Percentiles rank a stretch among this genome's conserved stretches.
phyloP scores from a whole-genome alignment of 2,329 filamentous ascomycete species.

The Lecanoromycetidae sp. region DNA sequence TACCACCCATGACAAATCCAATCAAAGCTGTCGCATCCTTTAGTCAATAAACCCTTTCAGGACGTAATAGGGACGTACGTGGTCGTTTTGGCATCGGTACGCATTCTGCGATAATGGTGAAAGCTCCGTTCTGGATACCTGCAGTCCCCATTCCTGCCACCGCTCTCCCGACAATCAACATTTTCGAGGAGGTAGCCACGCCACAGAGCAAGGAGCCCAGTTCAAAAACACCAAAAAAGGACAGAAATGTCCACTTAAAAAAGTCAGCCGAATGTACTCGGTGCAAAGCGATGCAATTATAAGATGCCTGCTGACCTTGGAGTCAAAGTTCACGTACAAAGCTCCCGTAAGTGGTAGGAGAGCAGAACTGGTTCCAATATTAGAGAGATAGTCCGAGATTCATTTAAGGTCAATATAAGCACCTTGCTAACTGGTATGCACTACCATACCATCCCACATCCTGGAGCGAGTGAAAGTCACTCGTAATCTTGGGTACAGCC shows the following conservation, averaged over 20 bases:
- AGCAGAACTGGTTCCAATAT: constrained; percentile 26
- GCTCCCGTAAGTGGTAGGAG: constrained; percentile 9
- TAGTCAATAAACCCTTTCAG: constrained; percentile 24
- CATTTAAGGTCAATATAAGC: constrained; percentile 9
- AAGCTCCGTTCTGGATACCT: constrained; percentile 23
- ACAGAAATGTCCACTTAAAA: constrained; percentile 20
- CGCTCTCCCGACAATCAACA: constrained; percentile 22
- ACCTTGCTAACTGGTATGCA: constrained; percentile 18
- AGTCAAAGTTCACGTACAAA: constrained; percentile 5
- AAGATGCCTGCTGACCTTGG: constrained; percentile 7
- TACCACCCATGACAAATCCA: constrained; percentile 20
- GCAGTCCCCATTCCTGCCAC: constrained; percentile 23
- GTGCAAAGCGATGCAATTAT: background rate
- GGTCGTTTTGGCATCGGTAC: constrained; percentile 22
- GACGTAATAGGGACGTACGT: constrained; percentile 13
- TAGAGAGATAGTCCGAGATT: constrained; percentile 35
- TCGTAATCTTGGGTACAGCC: constrained; percentile 20
- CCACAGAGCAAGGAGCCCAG: constrained; percentile 23
- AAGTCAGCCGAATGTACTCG: background rate
- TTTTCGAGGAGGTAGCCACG: constrained; percentile 20
- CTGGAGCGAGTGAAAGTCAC: constrained; percentile 18
- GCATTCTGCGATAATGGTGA: constrained; percentile 23
- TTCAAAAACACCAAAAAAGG: constrained; percentile 23
- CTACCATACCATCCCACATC: constrained; percentile 23
- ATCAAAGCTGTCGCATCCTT: constrained; percentile 19